Evolutionary conservation across 1,139 yeast genomes (phyloP).

Genomic region (Protomyces lactucae-debilis): DNA sequence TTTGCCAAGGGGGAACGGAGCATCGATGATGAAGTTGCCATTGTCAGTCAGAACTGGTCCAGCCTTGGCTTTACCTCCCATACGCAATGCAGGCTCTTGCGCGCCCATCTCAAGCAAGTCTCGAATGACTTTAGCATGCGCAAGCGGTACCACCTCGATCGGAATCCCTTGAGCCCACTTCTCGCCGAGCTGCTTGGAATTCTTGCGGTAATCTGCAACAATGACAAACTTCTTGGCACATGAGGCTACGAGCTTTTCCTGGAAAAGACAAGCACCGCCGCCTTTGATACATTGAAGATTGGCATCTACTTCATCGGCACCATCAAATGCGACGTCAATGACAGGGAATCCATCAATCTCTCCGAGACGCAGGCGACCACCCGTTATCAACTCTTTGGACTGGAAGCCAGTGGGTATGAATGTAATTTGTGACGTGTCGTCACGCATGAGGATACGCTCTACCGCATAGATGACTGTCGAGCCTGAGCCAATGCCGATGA

Average conservation of each 20-base stretch:
- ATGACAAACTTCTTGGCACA: slow-evolving; percentile 72
- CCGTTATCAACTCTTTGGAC: slow-evolving; percentile 76
- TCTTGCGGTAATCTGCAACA: slow-evolving; percentile 89
- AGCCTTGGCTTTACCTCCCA: slow-evolving; percentile 88
- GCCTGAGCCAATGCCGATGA: slow-evolving; percentile 94
- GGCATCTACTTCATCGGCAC: slow-evolving; percentile 94
- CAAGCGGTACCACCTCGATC: slow-evolving; percentile 86
- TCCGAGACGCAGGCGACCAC: slow-evolving; percentile 73
- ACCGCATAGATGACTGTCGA: slow-evolving; percentile 95
- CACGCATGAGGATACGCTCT: slow-evolving; percentile 75
- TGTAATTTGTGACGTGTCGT: slow-evolving; percentile 46
- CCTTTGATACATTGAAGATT: slow-evolving; percentile 86
- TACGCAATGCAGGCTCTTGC: slow-evolving; percentile 59
- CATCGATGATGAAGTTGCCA: slow-evolving; percentile 87
- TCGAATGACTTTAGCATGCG: slow-evolving; percentile 68
- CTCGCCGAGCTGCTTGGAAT: slow-evolving; percentile 62
- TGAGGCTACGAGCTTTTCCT: slow-evolving; percentile 88
- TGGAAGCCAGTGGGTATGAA: slow-evolving; percentile 98
- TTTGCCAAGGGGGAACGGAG: slow-evolving; percentile 76
- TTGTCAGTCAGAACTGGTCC: slow-evolving; percentile 98
- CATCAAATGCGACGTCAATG: slow-evolving; percentile 92
- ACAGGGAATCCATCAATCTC: slow-evolving; percentile 67
- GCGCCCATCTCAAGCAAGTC: slow-evolving; percentile 68
- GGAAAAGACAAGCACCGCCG: slow-evolving; percentile 97
- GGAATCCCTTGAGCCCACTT: slow-evolving; percentile 91